Evolutionary conservation across 176 grass and related monocot species (phyloP), one percentile per base, ranked within the genome.

Genomic region (Elymus sibiricus): DNA sequence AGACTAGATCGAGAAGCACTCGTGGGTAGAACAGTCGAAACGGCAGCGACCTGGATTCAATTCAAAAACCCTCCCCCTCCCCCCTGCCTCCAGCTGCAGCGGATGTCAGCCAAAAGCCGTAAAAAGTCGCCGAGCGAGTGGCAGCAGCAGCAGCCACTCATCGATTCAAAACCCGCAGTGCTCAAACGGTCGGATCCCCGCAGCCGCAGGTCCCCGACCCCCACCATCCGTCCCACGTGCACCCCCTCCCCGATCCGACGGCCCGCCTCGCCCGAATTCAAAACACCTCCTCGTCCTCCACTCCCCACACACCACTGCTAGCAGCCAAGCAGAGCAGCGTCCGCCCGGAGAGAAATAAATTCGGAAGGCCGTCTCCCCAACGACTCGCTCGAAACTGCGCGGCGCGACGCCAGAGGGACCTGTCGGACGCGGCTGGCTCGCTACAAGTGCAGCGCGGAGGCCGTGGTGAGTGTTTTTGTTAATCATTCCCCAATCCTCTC

Each of bases 291-390:
- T 51, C 84, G 70, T 28, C 72, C 73, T 42, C 84, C 71, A 24
- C 74, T 32, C 74, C 44, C 8, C 46, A 51, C 47, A 51, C 14
- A 15, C 46, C 5, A 7, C 16, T 19, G 16, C 73, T 76, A 76
- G 26, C 44, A 32, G 46, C 73, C 44, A 76, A 74, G 70, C 29
- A 11, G 59, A 62, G 59, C 70, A 9, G n/a, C 9, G 27, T 42
- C 75, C 85, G 53, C 63, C 82, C 26, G 69, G 78, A 90, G 55
- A 86, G 81, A 92, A 75, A 88, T 84, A 89, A 93, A 93, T 93
- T 74, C 62, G 7, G 65, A 68, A 79, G 53, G 43, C 73, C 83
- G 46, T 24, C 80, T 29, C 79, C 79, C 66, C 74, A 85, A 76
- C 86, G 16, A 82, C 82, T 77, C 69, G 55, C 77, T 82, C 80